phyloP scores from a whole-genome alignment of 2,329 filamentous ascomycete species.

The Fusarium sp. region DNA sequence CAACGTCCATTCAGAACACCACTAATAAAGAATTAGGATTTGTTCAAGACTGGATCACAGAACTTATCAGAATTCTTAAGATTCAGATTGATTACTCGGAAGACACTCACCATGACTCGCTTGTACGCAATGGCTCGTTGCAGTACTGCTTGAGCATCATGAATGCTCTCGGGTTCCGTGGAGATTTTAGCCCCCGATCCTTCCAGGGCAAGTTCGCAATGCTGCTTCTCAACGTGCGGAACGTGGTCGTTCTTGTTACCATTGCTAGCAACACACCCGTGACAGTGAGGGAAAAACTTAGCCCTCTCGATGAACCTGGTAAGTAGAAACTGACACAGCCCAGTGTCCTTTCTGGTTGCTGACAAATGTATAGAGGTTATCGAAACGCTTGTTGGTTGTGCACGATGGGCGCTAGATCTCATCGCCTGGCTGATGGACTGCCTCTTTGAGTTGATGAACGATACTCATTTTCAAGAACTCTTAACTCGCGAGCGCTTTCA shows the following conservation, averaged over 20 bases:
- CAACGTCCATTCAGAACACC: too few relatives aligned
- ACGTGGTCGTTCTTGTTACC: conserved; percentile 76
- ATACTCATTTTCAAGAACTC: conserved; percentile 65
- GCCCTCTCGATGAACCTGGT: conserved; percentile 73
- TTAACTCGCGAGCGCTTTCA: conserved; percentile 63
- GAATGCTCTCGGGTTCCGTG: conserved; percentile 81
- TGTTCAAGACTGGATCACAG: conserved; percentile 73
- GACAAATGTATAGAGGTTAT: conserved; percentile 72
- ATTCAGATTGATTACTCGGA: conserved; percentile 86
- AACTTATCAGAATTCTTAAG: conserved; percentile 78
- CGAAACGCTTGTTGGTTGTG: conserved; percentile 79
- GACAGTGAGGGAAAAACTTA: conserved; percentile 68
- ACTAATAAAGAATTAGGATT: conserved; percentile 63
- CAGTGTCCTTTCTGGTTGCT: neutral
- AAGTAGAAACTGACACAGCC: conserved; percentile 27
- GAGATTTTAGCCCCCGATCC: conserved; percentile 71
- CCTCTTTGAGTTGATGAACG: conserved; percentile 69
- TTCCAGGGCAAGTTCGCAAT: conserved; percentile 82
- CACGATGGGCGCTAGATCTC: conserved; percentile 84
- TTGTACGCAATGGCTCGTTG: conserved; percentile 80
- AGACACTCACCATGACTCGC: conserved; percentile 78
- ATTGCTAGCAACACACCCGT: conserved; percentile 72
- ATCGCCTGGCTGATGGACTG: conserved; percentile 73
- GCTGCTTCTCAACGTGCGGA: conserved; percentile 81
- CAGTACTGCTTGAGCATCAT: conserved; percentile 85